Base-by-base conservation (phyloP, 148 eudicot species). In the Camellia sinensis region DNA sequence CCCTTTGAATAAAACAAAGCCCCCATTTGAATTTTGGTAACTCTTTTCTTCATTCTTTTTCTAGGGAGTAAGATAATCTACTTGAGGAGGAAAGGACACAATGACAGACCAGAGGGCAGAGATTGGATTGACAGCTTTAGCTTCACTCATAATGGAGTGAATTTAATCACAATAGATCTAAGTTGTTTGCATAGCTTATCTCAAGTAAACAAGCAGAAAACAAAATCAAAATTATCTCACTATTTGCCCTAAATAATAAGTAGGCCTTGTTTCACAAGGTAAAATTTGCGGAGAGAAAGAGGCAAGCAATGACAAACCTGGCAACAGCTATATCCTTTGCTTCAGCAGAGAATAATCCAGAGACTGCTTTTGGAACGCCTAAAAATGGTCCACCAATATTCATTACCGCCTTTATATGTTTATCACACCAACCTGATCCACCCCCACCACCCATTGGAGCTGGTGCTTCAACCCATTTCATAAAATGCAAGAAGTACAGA, bases 381-480 rank as follows among this genome's bases (percentile, higher is more conserved):
- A 96, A 84, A 85, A 93, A 91, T 12, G 99, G 97, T 67, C 99
- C 99, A 70, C 99, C 99, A 61, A 96, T 96, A 81, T 92, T 96
- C 95, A 92, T 92, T 63, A 96, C 92, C 0, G 99, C 92, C 83
- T 96, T 96, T 56, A 96, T 91, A 78, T 96, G 98, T 44, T 75
- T 81, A 13, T 94, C 93, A 57, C 99, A 96, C 99, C 99, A 96
- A 66, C 89, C 85, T 75, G 92, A 75, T 81, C 99, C 98, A 81
- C 99, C 99, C 1, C 99, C 99, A 72, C 99, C 98, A 45, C 99
- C 99, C 93, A 96, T 88, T 44, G 99, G 99, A 79, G 97, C 91
- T 2, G 99, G 95, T 83, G 97, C 95, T 87, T 96, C 99, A 21
- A 96, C 99, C 99, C 99, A 96, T 88, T 93, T 96, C 98, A 96